phyloP scores from a whole-genome alignment of 1,139 yeast species.

The Debaryomyces sp. region DNA sequence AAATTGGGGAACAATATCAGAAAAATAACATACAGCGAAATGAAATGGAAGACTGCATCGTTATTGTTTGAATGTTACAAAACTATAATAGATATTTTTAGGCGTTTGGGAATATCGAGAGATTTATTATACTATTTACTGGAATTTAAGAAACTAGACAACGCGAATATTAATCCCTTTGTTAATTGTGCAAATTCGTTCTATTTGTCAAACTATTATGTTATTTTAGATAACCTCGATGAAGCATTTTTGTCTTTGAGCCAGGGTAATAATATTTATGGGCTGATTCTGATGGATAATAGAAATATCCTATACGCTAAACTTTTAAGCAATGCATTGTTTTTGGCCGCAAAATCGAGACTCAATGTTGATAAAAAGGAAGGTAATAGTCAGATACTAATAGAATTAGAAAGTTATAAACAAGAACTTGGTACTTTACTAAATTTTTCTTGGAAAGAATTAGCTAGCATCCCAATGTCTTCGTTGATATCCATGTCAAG shows the following conservation, averaged over 20 bases:
- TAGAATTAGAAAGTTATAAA: not conserved
- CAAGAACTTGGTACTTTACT: not conserved
- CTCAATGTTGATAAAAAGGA: not conserved
- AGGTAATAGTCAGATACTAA: too few relatives aligned
- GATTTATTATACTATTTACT: constrained; percentile 53
- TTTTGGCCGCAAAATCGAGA: not conserved
- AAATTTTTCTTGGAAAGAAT: not conserved
- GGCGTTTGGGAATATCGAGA: constrained; percentile 54
- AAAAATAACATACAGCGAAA: constrained; percentile 21
- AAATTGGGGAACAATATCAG: constrained; percentile 31
- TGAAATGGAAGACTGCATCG: constrained; percentile 39
- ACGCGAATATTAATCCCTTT: constrained; percentile 27
- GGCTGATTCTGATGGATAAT: not conserved
- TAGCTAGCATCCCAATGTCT: not conserved
- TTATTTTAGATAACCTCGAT: constrained; percentile 15
- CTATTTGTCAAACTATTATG: constrained; percentile 20
- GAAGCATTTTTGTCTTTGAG: not conserved
- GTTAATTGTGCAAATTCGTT: constrained; percentile 28
- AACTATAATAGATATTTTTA: constrained; percentile 35
- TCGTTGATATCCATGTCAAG: constrained; percentile 1
- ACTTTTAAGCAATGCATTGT: not conserved
- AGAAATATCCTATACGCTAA: not conserved
- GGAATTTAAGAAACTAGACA: constrained; percentile 47
- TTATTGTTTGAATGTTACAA: constrained; percentile 38
- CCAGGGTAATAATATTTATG: not conserved